Evolutionary conservation across 2,329 filamentous ascomycete species (phyloP).

Genomic region (Ophiocordyceps robertsii): DNA sequence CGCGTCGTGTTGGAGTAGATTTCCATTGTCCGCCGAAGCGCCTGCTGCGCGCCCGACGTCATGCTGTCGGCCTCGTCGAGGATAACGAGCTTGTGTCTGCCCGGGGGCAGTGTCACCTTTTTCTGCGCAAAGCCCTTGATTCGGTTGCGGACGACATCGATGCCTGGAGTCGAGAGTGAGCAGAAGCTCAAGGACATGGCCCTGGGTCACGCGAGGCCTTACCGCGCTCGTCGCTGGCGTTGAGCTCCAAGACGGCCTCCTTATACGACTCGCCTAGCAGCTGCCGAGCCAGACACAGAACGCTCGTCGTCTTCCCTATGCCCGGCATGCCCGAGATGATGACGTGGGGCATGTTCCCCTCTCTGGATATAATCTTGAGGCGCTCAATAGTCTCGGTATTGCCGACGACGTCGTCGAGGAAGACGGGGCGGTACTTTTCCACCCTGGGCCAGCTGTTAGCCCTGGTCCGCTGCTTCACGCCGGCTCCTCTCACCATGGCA

Average conservation of each 20-base stretch:
- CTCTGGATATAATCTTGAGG: slow-evolving; percentile 93
- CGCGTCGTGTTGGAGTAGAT: slow-evolving; percentile 94
- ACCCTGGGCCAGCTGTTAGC: slow-evolving; percentile 49
- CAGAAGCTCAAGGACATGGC: too few relatives aligned
- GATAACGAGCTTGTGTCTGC: slow-evolving; percentile 91
- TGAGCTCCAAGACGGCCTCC: slow-evolving; percentile 91
- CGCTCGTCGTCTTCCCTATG: slow-evolving; percentile 95
- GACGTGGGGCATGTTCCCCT: slow-evolving; percentile 98
- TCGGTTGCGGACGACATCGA: slow-evolving; percentile 90
- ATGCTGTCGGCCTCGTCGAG: slow-evolving; percentile 97
- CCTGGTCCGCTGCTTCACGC: neutral
- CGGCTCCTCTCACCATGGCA: slow-evolving; percentile 52
- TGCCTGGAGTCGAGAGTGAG: slow-evolving; percentile 37
- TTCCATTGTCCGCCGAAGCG: slow-evolving; percentile 91
- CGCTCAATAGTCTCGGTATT: slow-evolving; percentile 97
- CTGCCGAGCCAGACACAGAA: slow-evolving; percentile 84
- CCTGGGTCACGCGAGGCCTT: slow-evolving; percentile 1
- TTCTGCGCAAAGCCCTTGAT: slow-evolving; percentile 99
- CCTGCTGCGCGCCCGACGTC: slow-evolving; percentile 94
- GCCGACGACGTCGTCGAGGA: slow-evolving; percentile 92
- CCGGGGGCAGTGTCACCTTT: slow-evolving; percentile 85
- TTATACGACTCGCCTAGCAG: slow-evolving; percentile 89
- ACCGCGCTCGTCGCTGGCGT: slow-evolving; percentile 91
- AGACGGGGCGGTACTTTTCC: slow-evolving; percentile 91
- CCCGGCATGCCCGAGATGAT: slow-evolving; percentile 99